Percentiles rank a stretch among this genome's conserved stretches.
Evolutionary conservation across 2,329 filamentous ascomycete species (phyloP).

Genomic region (Mariannaea elegans): DNA sequence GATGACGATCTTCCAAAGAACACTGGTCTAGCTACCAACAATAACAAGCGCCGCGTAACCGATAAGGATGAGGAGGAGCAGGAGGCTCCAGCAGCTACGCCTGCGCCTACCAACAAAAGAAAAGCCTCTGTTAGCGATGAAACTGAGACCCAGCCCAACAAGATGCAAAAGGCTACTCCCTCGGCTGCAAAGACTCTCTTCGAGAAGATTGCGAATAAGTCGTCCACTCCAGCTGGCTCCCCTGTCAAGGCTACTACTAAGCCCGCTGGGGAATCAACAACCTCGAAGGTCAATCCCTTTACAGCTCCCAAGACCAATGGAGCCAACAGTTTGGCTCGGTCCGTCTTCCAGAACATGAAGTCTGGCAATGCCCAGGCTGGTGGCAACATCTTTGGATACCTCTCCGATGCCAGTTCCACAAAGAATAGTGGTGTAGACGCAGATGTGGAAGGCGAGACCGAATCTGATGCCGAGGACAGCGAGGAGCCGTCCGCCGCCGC

Average conservation of each 20-base stretch:
- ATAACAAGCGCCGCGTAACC: conserved; percentile 60
- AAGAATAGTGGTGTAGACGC: conserved; percentile 63
- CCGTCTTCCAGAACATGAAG: conserved; percentile 54
- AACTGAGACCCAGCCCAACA: conserved; percentile 58
- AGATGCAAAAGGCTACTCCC: conserved; percentile 60
- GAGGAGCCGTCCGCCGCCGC: conserved; percentile 54
- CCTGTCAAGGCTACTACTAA: conserved; percentile 45
- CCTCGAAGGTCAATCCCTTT: conserved; percentile 46
- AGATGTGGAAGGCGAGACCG: conserved; percentile 56
- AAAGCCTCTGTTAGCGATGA: conserved; percentile 58
- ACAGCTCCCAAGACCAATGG: conserved; percentile 48
- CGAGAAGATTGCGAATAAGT: conserved; percentile 65
- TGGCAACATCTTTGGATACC: conserved; percentile 67
- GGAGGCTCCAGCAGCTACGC: conserved; percentile 40
- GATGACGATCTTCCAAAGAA: conserved; percentile 58
- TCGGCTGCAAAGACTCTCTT: conserved; percentile 66
- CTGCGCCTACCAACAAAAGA: conserved; percentile 57
- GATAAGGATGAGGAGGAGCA: conserved; percentile 53
- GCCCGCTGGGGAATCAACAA: conserved; percentile 35
- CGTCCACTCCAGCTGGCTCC: conserved; percentile 46
- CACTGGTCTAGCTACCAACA: conserved; percentile 46
- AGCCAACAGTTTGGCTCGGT: conserved; percentile 48
- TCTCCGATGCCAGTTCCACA: conserved; percentile 64
- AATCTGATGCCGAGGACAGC: conserved; percentile 53
- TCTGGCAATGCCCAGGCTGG: conserved; percentile 38